Conservation (phyloP, 148 eudicot species). For the Heliamphora exappendiculata region DNA sequence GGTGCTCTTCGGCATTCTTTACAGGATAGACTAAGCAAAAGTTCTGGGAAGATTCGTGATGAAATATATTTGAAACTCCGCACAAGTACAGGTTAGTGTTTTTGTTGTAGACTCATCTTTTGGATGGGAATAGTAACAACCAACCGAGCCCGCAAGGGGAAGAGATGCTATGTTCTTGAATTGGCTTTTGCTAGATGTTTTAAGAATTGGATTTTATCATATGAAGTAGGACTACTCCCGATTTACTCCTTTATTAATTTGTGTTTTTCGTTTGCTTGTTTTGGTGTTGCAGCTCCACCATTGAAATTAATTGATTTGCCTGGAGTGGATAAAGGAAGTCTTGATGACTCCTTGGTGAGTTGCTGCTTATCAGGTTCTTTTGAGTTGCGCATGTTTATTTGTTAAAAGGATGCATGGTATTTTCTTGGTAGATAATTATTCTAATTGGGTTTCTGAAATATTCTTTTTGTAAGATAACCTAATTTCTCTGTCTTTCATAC, state of each 20-base stretch:
- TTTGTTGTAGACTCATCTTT: no score
- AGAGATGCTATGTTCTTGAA: no score
- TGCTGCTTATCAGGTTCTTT: conserved; percentile 6
- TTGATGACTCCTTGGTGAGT: conserved; percentile 89
- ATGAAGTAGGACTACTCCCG: background rate
- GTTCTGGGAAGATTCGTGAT: conserved; percentile 76
- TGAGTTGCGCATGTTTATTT: background rate
- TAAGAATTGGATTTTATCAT: background rate
- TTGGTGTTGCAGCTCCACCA: conserved; percentile 63
- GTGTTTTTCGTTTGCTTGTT: conserved; percentile 2
- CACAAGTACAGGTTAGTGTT: conserved; percentile 82
- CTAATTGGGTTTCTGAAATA: conserved; percentile 6
- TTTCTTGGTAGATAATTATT: conserved; percentile 3
- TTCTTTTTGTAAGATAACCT: conserved; percentile 8
- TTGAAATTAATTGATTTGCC: conserved; percentile 90
- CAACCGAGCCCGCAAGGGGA: no score
- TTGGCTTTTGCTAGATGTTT: background rate
- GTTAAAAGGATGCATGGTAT: background rate
- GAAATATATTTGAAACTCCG: conserved; percentile 87
- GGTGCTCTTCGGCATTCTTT: conserved; percentile 97
- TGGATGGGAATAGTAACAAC: no score
- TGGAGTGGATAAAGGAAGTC: conserved; percentile 85
- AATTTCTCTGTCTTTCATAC: conserved; percentile 22
- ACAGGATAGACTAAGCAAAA: conserved; percentile 92
- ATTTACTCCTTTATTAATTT: background rate